Base-by-base conservation (phyloP, 768 basidiomycete genomes). In the Daedaleopsis sinensis region DNA sequence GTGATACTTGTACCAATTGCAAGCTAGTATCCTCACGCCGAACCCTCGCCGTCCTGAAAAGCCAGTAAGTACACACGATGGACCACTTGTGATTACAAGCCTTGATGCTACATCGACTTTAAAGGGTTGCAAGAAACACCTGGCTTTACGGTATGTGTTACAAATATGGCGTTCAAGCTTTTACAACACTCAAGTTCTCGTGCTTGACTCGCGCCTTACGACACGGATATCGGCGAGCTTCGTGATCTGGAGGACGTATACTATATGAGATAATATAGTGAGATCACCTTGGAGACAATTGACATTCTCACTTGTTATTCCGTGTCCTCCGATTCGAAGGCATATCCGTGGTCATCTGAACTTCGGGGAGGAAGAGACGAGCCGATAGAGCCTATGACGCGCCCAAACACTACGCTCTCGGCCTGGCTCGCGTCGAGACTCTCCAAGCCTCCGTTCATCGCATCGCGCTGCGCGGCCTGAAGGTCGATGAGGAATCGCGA, bases 221-320 rank as follows among this genome's bases (percentile, higher is more conserved):
- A 61, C 21, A 79, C 69, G 15, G 73, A 66, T 18, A 82, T 91
- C 87, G 56, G 90, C 74, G 55, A 93, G 77, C 71, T 78, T 91
- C 9, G 90, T 93, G 57, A 92, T 79, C 90, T 91, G 63, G 10
- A 19, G 24, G 42, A 2, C n/a, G n/a, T n/a, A 12, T 7, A 18
- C 5, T 1, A n/a, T 32, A 7, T 32, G 3, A 3, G 10, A 27
- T 5, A 18, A 42, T 42, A n/a, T 13, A 18, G 18, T 10, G 23
- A 11, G 42, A 18, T 58, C 50, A 16, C 74, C 27, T 3, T 32
- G 64, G 37, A 65, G 32, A 39, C 38, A n/a, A 15, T n/a, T n/a
- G n/a, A n/a, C 27, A 32, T 32, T 32, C 27, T 7, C 7, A 32
- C 27, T 32, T 32, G n/a, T n/a, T n/a, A n/a, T n/a, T 32, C 27